These are phyloP conservation scores for Trematosphaeria pertusa DNA, from an alignment of 2,329 filamentous ascomycete genomes.

Conservation along the genomic window DNA sequence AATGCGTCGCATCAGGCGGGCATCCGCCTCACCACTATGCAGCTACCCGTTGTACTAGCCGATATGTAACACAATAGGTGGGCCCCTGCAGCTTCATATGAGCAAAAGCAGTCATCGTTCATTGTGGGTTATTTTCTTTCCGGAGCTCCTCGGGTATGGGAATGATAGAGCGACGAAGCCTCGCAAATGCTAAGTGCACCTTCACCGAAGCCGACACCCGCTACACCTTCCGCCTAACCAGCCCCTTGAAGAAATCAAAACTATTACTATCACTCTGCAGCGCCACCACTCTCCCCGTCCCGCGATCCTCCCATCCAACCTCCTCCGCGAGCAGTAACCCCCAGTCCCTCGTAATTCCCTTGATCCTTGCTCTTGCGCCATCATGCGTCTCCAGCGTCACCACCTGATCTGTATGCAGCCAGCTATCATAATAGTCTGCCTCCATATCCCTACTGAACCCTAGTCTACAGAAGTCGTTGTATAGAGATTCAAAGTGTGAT, in stretches of 20 bases:
- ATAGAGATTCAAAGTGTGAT: constrained; percentile 77
- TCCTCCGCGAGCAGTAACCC: constrained; percentile 87
- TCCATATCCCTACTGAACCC: constrained; percentile 81
- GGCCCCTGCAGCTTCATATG: too few species aligned
- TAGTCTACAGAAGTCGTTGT: constrained; percentile 73
- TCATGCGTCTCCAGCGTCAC: constrained; percentile 82
- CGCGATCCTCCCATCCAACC: constrained; percentile 72
- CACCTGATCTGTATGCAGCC: constrained; percentile 75
- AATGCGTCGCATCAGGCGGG: too few species aligned
- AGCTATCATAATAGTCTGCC: constrained; percentile 67
- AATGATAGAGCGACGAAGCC: too few species aligned
- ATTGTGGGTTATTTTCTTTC: too few species aligned
- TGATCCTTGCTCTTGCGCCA: constrained; percentile 75
- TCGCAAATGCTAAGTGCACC: too few species aligned
- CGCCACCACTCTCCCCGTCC: constrained; percentile 79
- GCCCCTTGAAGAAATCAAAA: constrained; percentile 94
- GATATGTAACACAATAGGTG: too few species aligned
- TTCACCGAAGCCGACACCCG: too few species aligned
- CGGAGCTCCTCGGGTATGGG: too few species aligned
- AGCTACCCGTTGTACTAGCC: too few species aligned
- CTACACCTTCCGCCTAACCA: constrained; percentile 80
- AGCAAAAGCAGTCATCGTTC: too few species aligned
- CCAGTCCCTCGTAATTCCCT: constrained; percentile 92
- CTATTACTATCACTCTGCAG: constrained; percentile 97
- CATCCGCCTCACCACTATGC: too few species aligned